Base-by-base conservation (phyloP, 2,329 filamentous ascomycete genomes). In the Emergomyces orientalis region DNA sequence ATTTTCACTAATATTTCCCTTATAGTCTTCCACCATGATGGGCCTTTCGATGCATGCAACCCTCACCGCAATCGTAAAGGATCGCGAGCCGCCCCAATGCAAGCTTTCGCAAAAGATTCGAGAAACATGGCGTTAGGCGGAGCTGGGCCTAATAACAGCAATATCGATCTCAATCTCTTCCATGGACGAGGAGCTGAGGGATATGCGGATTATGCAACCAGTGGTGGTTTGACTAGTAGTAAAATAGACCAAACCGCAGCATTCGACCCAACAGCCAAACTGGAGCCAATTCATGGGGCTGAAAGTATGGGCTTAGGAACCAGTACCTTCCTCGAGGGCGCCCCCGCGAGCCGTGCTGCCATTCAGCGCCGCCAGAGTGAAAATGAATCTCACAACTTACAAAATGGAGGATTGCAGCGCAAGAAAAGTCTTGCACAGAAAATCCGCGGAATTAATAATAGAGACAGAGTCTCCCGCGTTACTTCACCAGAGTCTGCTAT, bases 381-480 rank as follows among this genome's bases (percentile, higher is more conserved):
- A 65, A 84, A 88, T 55, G 82, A 83, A 63, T 68, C 72, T 34
- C 72, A 78, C 62, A 76, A 82, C 27, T 65, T 72, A 30, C 65
- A 73, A 22, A 76, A 77, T 37, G 77, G 72, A 30, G 88, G 88
- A 5, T 76, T 99, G 51, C 86, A 88, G 68, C 87, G 94, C 64
- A 97, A 97, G 82, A 97, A 97, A 80, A 97, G 92, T 34, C 81
- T 99, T 64, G 94, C 91, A 2, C 91, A 97, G 73, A 89, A 92
- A 62, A 88, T 99, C 73, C 88, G 91, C 49, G 88, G 90, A 67
- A 91, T 95, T 70, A 87, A 86, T 65, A 83, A 83, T n/a, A 84
- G 83, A 9, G 84, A 86, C 59, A 82, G 85, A 30, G 78, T 85
- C 49, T 6, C 49, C 5, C 82, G 88, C 56, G 74, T 85, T 63